These are phyloP conservation scores for Trichosphaerium sp. DNA, from an alignment of 78 protist genomes.

Conservation along the genomic window DNA sequence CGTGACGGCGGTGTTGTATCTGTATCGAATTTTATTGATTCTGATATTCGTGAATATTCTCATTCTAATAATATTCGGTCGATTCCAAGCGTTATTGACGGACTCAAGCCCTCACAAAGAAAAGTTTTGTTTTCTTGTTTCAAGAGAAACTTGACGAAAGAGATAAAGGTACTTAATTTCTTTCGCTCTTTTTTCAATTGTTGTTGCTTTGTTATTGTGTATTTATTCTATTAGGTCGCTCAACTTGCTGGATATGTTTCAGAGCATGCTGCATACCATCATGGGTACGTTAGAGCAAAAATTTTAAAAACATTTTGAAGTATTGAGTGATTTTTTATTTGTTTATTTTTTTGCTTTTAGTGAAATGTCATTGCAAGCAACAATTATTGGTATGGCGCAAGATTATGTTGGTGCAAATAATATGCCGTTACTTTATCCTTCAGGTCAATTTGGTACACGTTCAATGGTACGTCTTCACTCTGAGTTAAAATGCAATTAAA, in stretches of 20 bases:
- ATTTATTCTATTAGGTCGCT: too few relatives aligned
- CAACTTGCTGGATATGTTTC: too few relatives aligned
- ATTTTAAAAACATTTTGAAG: too few relatives aligned
- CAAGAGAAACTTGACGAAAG: slow-evolving; percentile 86
- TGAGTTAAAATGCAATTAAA: background rate
- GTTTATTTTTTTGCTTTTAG: too few relatives aligned
- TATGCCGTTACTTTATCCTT: slow-evolving; percentile 75
- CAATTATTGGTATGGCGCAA: slow-evolving; percentile 95
- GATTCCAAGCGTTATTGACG: slow-evolving; percentile 95
- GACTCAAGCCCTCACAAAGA: slow-evolving; percentile 94
- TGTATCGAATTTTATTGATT: slow-evolving; percentile 68
- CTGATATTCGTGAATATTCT: slow-evolving; percentile 92
- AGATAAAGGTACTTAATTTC: slow-evolving; percentile 95
- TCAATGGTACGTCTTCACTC: background rate
- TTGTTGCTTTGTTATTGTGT: slow-evolving; percentile 81
- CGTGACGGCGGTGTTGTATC: background rate
- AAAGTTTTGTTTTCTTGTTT: slow-evolving; percentile 92
- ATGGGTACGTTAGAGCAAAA: slow-evolving; percentile 91
- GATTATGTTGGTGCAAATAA: slow-evolving; percentile 93
- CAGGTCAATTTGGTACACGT: slow-evolving; percentile 95
- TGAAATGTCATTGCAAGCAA: slow-evolving; percentile 53
- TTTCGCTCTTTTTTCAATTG: too few relatives aligned
- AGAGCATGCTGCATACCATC: slow-evolving; percentile 98
- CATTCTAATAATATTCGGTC: slow-evolving; percentile 84
- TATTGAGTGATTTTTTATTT: too few relatives aligned